These are phyloP conservation scores for Helichrysum umbraculigerum DNA, from an alignment of 129 eudicot genomes.

Conservation along the genomic window DNA sequence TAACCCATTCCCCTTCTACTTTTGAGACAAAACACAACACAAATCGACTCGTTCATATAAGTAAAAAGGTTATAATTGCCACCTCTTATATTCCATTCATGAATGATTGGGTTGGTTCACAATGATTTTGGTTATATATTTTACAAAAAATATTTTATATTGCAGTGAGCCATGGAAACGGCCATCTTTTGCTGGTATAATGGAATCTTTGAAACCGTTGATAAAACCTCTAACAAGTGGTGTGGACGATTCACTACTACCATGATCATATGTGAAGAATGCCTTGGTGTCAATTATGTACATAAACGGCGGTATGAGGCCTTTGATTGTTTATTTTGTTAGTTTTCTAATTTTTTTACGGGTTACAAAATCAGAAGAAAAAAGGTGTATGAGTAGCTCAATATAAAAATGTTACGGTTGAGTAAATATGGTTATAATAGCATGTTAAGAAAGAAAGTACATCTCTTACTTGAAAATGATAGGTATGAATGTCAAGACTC, in stretches of 20 bases:
- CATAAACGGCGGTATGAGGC: no score
- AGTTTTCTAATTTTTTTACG: no score
- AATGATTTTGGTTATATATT: not conserved
- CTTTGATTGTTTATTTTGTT: no score
- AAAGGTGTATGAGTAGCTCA: not conserved
- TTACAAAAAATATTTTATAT: not conserved
- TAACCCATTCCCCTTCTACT: not conserved
- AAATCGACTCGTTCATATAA: not conserved
- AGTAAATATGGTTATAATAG: no score
- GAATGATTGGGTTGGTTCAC: not conserved
- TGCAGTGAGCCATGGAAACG: slow-evolving; percentile 88
- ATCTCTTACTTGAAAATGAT: no score
- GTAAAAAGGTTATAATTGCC: not conserved
- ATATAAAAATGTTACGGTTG: not conserved
- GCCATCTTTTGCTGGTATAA: slow-evolving; percentile 73
- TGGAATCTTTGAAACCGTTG: slow-evolving; percentile 69
- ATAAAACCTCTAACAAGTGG: slow-evolving; percentile 49
- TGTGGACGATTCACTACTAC: slow-evolving; percentile 37
- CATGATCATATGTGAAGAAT: slow-evolving; percentile 33
- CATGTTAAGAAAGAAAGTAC: no score
- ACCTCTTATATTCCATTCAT: not conserved
- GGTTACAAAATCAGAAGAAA: not conserved
- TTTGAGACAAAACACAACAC: not conserved
- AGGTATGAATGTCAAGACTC: no score
- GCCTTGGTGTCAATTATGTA: slow-evolving; percentile 26